Base-by-base conservation (phyloP, 352 stramenopile genomes). In the Plasmopara halstedii region DNA sequence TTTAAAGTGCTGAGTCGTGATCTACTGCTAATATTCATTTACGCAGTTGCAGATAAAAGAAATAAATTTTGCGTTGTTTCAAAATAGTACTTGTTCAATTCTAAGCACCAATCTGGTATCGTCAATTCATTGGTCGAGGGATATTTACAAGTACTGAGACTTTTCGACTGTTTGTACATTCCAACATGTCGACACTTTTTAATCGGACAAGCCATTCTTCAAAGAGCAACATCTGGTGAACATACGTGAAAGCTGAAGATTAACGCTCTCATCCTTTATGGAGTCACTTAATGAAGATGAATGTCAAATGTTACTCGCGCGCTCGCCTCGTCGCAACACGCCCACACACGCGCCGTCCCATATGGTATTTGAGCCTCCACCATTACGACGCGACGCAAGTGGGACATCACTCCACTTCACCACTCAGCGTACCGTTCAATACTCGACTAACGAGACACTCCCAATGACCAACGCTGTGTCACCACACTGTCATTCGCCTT, bases 341-440 rank as follows among this genome's bases (percentile, higher is more conserved):
- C 40, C 42, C 19, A 55, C 42, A 9, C 56, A 57, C 29, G 44
- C 29, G 15, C 45, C 42, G 22, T 61, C 59, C 14, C 55, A 50
- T 33, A 81, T 84, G 67, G 60, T 85, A 23, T 87, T 89, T 41
- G 73, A 84, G 34, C 76, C 73, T 29, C 78, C 78, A 14, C 74
- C 70, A 11, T 53, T 89, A 27, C 78, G 78, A 5, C 68, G 68
- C 25, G 78, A 85, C 36, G 73, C 70, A 8, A 60, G 70, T 18
- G 64, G 57, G 36, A 61, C 44, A 10, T 74, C 69, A 19, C 54
- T 77, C 50, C 69, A 81, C 49, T 82, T 87, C 46, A 58, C 58
- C 6, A 48, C 22, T 20, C 40, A 56, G 19, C 42, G 23, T 15
- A 18, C 53, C 15, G 11, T 19, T 31, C 58, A 37, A 15, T 38